Evolutionary conservation across 768 basidiomycete species (phyloP), one percentile per base, ranked within the genome.

Genomic region (Goffeauzyma gilvescens): DNA sequence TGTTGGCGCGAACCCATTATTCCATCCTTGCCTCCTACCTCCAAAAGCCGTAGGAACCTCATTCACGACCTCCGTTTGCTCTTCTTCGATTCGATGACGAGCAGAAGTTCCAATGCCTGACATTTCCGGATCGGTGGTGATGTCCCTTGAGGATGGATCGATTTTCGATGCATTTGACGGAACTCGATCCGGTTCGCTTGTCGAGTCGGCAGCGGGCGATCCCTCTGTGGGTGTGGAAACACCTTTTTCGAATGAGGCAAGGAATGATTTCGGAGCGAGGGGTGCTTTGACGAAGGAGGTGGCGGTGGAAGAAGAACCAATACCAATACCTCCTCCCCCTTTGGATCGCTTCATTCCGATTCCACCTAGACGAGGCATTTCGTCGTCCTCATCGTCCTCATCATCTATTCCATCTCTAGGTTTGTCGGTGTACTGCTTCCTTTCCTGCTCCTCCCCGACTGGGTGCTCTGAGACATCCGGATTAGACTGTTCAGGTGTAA

Each of bases 31-130:
- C n/a, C n/a, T n/a, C 9, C 42, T 23, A 10, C 37, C 44, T 9
- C 51, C 56, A 25, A 57, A 53, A 13, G 51, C 44, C 18, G 51
- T 47, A 6, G 51, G 48, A 21, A 55, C 52, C 6, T 56, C 59
- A 40, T 55, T 41, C 1, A 41, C 42, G 2, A 18, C 32, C 6
- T 40, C 38, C 25, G 44, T 42, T 15, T 42, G 42, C 8, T 23
- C 35, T 15, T 31, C 35, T n/a, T 49, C 47, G 14, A 42, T 31
- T 34, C 32, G 27, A 25, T 43, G 42, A 38, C 50, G 44, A 31
- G 37, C 32, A 15, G 43, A 39, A 17, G 48, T 48, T 1, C 53
- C 53, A 13, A 59, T 52, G n/a, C 52, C 51, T 15, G n/a, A n/a
- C n/a, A n/a, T n/a, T n/a, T n/a, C n/a, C n/a, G n/a, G n/a, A n/a